Base-by-base conservation (phyloP, 768 basidiomycete genomes). In the Pleurotus cornucopiae region DNA sequence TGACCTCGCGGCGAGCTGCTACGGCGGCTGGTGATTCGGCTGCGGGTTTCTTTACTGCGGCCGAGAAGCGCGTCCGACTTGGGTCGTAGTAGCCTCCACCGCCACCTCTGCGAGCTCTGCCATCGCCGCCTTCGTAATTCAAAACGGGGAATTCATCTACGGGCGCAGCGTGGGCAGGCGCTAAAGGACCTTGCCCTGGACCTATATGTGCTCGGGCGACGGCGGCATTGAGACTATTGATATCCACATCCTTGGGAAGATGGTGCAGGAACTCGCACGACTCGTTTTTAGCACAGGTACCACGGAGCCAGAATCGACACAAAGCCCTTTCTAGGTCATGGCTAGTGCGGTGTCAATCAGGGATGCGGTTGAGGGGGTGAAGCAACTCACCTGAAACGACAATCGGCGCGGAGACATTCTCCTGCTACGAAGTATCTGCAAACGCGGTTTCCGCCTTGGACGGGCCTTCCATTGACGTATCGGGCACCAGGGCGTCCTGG, bases 341-440 rank as follows among this genome's bases (percentile, higher is more conserved):
- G 63, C 95, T 97, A 62, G 2, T 48, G 54, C 53, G 53, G 57
- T 23, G 60, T 56, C 58, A 51, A 18, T 49, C 44, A 51, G 13
- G 53, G 16, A 43, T 38, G 56, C 2, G 11, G 57, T 53, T 46
- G 3, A 46, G 20, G 20, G 16, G 46, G 38, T 39, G 20, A 58
- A 21, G 23, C 41, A 13, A 51, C 83, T 61, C 62, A 96, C 96
- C 94, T 98, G 77, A 98, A 99, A 56, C 96, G 85, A 73, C 97
- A 98, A 73, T 99, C 97, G 43, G 94, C 91, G 46, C 97, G 75
- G 57, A 98, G 74, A 66, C 97, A 99, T 70, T 98, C 95, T 13
- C 97, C 97, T 5, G 93, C 91, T 21, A 99, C 82, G 73, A 94
- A 99, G 68, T 98, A 98, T 54, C 97, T 79, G 70, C 97, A 99